A percentile compares a stretch with the other conserved stretches of the same genome.
Conservation (phyloP, 306 rosid genomes). For the Vigna angularis region DNA sequence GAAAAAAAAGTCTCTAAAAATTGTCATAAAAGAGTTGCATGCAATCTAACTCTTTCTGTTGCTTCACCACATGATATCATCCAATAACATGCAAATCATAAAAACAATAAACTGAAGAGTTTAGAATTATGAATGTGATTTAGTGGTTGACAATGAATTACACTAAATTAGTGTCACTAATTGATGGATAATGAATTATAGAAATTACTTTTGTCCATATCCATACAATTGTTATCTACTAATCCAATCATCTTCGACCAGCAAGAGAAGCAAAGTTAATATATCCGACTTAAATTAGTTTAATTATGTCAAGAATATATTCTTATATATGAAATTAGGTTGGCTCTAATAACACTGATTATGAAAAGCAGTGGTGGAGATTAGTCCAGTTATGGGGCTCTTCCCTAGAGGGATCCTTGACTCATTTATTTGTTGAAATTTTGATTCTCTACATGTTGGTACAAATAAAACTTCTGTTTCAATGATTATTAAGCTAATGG, state of each 20-base stretch:
- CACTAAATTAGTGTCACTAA: not conserved
- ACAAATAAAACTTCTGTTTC: not conserved
- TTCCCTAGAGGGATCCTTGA: not conserved
- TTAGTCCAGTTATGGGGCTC: not conserved
- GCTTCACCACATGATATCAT: not conserved
- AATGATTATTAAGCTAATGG: not conserved
- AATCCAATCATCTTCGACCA: not conserved
- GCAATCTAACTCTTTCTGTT: not conserved
- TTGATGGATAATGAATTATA: not conserved
- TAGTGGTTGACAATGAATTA: slow-evolving; percentile 15
- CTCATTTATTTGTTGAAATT: slow-evolving; percentile 1
- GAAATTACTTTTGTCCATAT: not conserved
- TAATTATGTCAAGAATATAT: not conserved
- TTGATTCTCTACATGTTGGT: not conserved
- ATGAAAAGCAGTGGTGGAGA: not conserved
- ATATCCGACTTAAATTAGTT: not conserved
- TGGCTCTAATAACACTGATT: not conserved
- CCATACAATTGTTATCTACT: slow-evolving; percentile 1
- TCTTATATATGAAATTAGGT: not conserved
- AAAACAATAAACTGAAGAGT: not conserved
- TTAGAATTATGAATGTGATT: not conserved
- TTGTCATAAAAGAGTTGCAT: not conserved
- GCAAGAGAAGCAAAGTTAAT: not conserved
- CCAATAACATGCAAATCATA: not conserved
- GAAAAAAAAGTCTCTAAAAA: not conserved